Evolutionary conservation across 352 stramenopile genomes (phyloP), one percentile per base, ranked within the genome.

Genomic region (Elongisporangium prolatum): DNA sequence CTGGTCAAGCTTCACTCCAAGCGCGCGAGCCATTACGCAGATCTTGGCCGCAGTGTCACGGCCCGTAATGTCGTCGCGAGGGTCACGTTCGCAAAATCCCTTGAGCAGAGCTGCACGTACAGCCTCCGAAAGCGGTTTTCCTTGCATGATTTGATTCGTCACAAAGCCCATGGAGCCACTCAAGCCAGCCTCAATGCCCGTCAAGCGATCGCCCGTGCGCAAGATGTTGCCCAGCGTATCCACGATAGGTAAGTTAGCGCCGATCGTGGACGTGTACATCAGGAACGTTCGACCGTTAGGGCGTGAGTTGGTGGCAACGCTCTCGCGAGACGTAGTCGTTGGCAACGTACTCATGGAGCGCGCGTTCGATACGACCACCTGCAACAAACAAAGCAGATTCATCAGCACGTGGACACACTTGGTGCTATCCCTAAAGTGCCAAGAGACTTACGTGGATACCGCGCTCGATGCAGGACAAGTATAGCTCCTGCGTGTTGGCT

Each of bases 241-340:
- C 28, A 93, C 63, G 13, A 93, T 77, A 0, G 84, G 84, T 5
- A 93, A 38, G 57, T 74, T 88, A 24, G 80, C 84, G 9, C 72
- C 80, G 54, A 93, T 83, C 9, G 82, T 89, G 9, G 84, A 90
- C 21, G 83, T 86, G 72, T 90, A 91, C 74, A 93, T 81, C 63
- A 90, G 76, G 56, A 88, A 93, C 10, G 80, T 78, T 21, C 80
- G 83, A 0, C 78, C 80, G 11, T 52, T 62, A 50, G 57, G 66
- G 59, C 63, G 69, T 64, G 8, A 25, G 13, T 51, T 61, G 8
- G 71, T 78, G 11, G 77, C 74, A 3, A 88, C 69, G 61, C 76
- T 86, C 50, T 87, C 78, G 10, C 76, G 75, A 6, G 76, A 86
- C 34, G 77, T 69, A 0, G 80, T 88, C 13, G 69, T 61, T 4